Evolutionary conservation across 768 basidiomycete species (phyloP), one percentile per base, ranked within the genome.

Genomic region (Pulveroboletus ravenelii): DNA sequence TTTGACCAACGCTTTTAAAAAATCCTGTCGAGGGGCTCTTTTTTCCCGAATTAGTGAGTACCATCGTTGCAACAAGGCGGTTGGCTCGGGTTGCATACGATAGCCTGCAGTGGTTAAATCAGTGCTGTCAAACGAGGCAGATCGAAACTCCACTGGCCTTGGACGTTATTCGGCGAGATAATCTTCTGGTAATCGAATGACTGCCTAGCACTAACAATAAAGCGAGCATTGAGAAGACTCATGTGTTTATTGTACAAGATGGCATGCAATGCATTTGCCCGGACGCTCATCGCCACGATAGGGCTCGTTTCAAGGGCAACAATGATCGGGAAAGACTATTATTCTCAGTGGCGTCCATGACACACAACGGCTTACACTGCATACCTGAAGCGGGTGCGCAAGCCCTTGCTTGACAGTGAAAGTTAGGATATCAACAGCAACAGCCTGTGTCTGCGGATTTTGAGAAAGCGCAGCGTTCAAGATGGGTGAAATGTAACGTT

Each of bases 381-480:
- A 47, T 61, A 87, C 89, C 74, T 91, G 89, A 6, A 99, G 76
- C 0, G 96, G 96, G 70, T 98, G 94, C 6, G 93, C 91, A 45
- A 98, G 76, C 3, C 96, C 96, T 68, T 97, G 95, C 62, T 87
- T 92, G 55, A 98, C 84, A 0, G 93, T 95, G 61, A 96, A 95
- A 30, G 81, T 87, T 47, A 99, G 69, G 39, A 98, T 87, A 55
- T 98, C 94, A 45, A 97, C 79, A 7, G 94, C 95, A 18, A 86
- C 78, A 17, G 78, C 77, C 64, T 95, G 93, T 37, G 88, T 88
- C 46, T 80, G 80, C 2, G 74, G 55, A 56, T 87, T 78, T 47
- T 76, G 75, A 2, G 91, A 88, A 18, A 93, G 66, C 0, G 90
- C 88, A 0, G 93, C 88, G 1, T 85, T 77, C 35, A 97, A 71